Percentiles rank a stretch among this genome's conserved stretches.
Conservation (phyloP, 2,329 filamentous ascomycete species). For the Fusarium sp. region DNA sequence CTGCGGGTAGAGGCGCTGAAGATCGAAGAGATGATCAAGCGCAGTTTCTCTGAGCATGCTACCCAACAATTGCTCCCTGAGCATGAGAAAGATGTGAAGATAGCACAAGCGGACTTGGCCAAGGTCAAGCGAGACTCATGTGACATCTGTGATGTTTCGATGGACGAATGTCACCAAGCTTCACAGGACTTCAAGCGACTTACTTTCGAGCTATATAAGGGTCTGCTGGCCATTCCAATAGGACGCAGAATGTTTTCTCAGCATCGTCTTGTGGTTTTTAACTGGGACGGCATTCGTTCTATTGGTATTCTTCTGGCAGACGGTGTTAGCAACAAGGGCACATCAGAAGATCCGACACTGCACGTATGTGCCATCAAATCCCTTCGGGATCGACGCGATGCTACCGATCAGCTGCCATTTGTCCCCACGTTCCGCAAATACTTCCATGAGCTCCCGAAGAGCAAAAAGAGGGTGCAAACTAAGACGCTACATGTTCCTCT, state of each 20-base stretch:
- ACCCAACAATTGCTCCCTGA: constrained; percentile 94
- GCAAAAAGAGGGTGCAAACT: constrained; percentile 74
- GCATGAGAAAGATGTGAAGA: constrained; percentile 92
- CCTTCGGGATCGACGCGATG: constrained; percentile 76
- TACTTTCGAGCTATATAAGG: constrained; percentile 84
- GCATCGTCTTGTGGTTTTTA: constrained; percentile 85
- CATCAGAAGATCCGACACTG: constrained; percentile 72
- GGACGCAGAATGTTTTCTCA: constrained; percentile 83
- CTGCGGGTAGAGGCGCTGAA: constrained; percentile 95
- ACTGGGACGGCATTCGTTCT: constrained; percentile 84
- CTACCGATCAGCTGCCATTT: constrained; percentile 90
- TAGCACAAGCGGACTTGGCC: constrained; percentile 90
- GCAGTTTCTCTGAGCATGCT: constrained; percentile 97
- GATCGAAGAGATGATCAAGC: constrained; percentile 99
- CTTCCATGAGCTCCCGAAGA: constrained; percentile 76
- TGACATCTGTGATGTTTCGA: constrained; percentile 81
- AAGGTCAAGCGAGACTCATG: constrained; percentile 92
- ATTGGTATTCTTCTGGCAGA: constrained; percentile 85
- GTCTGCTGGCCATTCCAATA: constrained; percentile 82
- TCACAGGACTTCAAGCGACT: constrained; percentile 83
- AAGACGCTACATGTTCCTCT: constrained; percentile 79
- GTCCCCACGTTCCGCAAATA: constrained; percentile 76
- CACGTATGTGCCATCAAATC: constrained; percentile 84
- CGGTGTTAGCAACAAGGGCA: constrained; percentile 73
- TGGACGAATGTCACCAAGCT: constrained; percentile 85